A percentile compares a stretch with the other conserved stretches of the same genome.
phyloP scores from a whole-genome alignment of 306 rosid species.

The Aeschynomene evenia region DNA sequence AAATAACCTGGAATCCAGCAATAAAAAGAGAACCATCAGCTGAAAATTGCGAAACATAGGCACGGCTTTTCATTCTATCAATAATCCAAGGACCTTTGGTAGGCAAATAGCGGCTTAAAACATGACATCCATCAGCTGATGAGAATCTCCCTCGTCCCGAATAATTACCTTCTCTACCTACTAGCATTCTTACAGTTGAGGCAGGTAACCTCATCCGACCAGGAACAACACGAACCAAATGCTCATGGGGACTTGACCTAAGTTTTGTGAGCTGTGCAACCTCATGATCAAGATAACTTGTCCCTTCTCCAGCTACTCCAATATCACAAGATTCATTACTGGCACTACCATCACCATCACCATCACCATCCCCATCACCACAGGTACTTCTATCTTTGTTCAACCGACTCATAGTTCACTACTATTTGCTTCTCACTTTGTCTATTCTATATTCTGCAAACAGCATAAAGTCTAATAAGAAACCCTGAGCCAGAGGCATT shows the following conservation, averaged over 20 bases:
- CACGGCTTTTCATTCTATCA: conserved; percentile 47
- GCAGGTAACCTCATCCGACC: conserved; percentile 45
- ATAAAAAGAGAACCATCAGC: conserved; percentile 57
- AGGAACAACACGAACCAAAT: conserved; percentile 34
- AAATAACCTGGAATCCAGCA: conserved; percentile 56
- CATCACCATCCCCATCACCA: too few species aligned
- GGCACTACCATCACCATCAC: conserved; percentile 22
- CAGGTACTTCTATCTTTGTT: conserved; percentile 34
- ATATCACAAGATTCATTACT: conserved; percentile 27
- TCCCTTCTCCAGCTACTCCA: conserved; percentile 26
- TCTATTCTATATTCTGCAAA: conserved; percentile 32
- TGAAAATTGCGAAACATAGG: conserved; percentile 59
- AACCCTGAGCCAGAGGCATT: conserved; percentile 9
- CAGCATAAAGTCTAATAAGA: conserved; percentile 18
- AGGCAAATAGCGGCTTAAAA: conserved; percentile 55
- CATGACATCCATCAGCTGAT: conserved; percentile 48
- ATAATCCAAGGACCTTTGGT: conserved; percentile 51
- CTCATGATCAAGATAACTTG: conserved; percentile 47
- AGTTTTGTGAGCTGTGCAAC: conserved; percentile 54
- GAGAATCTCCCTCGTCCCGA: conserved; percentile 58
- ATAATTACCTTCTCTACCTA: conserved; percentile 51
- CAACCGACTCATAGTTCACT: conserved; percentile 43
- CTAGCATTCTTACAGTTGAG: conserved; percentile 51
- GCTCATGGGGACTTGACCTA: conserved; percentile 41
- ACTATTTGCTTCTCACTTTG: neutral